phyloP scores from a whole-genome alignment of 768 basidiomycete species.

The Floccularia luteovirens region DNA sequence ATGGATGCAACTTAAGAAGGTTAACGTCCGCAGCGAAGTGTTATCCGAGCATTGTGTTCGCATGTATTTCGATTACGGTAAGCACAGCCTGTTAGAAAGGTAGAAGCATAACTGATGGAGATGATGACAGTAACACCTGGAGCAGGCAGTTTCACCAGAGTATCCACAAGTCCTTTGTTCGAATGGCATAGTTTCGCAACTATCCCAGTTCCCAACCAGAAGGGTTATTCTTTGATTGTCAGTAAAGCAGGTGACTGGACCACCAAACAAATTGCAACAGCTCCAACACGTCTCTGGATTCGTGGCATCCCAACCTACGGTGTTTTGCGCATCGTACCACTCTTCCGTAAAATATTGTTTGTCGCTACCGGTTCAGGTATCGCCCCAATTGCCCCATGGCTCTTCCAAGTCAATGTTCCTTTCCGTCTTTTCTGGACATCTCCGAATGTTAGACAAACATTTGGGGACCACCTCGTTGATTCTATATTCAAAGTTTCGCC shows the following conservation, averaged over 20 bases:
- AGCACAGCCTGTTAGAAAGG: constrained; percentile 22
- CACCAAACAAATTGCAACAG: constrained; percentile 33
- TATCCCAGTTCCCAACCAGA: constrained; percentile 24
- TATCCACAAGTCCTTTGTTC: constrained; percentile 29
- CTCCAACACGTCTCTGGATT: constrained; percentile 45
- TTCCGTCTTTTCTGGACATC: constrained; percentile 34
- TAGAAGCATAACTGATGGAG: constrained; percentile 9
- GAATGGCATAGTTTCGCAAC: constrained; percentile 49
- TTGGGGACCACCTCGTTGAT: constrained; percentile 29
- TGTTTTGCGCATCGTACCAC: constrained; percentile 37
- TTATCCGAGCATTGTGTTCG: constrained; percentile 48
- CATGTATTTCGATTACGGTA: constrained; percentile 44
- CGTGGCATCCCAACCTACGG: constrained; percentile 45
- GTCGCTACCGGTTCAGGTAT: constrained; percentile 51
- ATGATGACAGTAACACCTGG: constrained; percentile 7
- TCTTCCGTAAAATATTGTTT: constrained; percentile 43
- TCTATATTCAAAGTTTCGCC: constrained; percentile 29
- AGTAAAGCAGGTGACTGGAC: constrained; percentile 57
- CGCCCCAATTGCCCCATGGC: constrained; percentile 32
- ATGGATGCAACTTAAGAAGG: constrained; percentile 42
- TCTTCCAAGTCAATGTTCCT: constrained; percentile 26
- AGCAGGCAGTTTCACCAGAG: constrained; percentile 8
- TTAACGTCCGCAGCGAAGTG: constrained; percentile 38
- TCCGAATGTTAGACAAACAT: constrained; percentile 29
- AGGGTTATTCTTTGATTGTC: constrained; percentile 42